Base-by-base conservation (phyloP, 768 basidiomycete genomes). In the Agaricus blazei region DNA sequence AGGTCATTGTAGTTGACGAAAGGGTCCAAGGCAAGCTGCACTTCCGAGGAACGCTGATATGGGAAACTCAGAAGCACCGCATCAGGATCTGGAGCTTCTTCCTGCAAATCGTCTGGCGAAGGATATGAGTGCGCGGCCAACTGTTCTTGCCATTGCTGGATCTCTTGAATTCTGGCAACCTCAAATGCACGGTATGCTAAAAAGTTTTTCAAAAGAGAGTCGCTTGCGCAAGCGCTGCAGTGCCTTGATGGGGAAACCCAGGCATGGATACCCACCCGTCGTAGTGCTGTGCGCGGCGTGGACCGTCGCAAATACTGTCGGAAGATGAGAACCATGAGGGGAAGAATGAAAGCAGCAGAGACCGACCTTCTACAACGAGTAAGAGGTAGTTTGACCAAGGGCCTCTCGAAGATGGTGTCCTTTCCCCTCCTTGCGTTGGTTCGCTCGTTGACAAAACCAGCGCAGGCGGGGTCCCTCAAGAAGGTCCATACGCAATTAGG, bases 21-120 rank as follows among this genome's bases (percentile, higher is more conserved):
- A 15, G 52, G 31, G 15, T 47, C 52, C 3, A 45, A 47, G 5
- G 43, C 27, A 12, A 9, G 34, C 11, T 3, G 34, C 34, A 8
- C 34, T 7, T 34, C 19, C 27, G 51, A 27, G 34, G 41, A 29
- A n/a, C 27, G 34, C 14, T 48, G 48, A 23, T 56, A 56, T n/a
- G 54, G 54, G 48, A 49, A 56, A 26, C 54, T 56, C 54, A 56
- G 37, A 19, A 50, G 37, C 7, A 56, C 54, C 9, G 54, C 29
- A 9, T 46, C 54, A 2, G 53, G 28, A 11, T 54, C 53, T 3
- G 28, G 7, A 15, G 37, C 31, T 23, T 19, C 19, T 19, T 48
- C 38, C 37, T 43, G 31, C 12, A 3, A 19, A 14, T 28, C 26
- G 9, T 42, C 51, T 12, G 42, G 23, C 26, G 31, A 36, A 1